A percentile compares a stretch with the other conserved stretches of the same genome.
phyloP scores from a whole-genome alignment of 148 eudicot genomes.

The Persicaria maculosa region DNA sequence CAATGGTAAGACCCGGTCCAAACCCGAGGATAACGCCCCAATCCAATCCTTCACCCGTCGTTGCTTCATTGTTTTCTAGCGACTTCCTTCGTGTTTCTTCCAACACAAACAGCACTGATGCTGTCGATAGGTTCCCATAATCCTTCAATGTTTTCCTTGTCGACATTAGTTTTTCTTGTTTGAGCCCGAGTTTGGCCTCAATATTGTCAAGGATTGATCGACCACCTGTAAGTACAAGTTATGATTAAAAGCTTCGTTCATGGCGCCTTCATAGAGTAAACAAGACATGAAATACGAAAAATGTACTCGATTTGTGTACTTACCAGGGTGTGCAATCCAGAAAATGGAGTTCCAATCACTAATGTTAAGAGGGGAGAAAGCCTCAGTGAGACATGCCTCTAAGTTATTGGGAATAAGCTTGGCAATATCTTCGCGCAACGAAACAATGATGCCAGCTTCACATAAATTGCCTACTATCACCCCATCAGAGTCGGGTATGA shows the following conservation, averaged over 20 bases:
- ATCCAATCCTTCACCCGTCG: slow-evolving; percentile 30
- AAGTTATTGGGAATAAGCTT: slow-evolving; percentile 27
- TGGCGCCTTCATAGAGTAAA: too few species aligned
- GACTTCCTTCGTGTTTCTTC: slow-evolving; percentile 36
- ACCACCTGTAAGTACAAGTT: slow-evolving; percentile 6
- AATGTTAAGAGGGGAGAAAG: slow-evolving; percentile 22
- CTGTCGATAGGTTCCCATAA: slow-evolving; percentile 33
- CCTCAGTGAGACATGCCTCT: slow-evolving; percentile 19
- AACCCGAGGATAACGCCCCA: slow-evolving; percentile 36
- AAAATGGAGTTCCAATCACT: slow-evolving; percentile 30
- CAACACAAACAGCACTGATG: slow-evolving; percentile 25
- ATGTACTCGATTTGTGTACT: not conserved
- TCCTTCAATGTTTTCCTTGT: slow-evolving; percentile 23
- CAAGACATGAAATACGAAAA: too few species aligned
- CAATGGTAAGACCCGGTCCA: slow-evolving; percentile 34
- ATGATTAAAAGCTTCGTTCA: too few species aligned
- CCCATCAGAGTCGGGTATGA: slow-evolving; percentile 27
- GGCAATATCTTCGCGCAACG: slow-evolving; percentile 21
- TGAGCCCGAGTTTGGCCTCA: slow-evolving; percentile 24
- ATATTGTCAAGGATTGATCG: slow-evolving; percentile 28
- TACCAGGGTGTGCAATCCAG: slow-evolving; percentile 36
- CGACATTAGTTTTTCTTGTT: slow-evolving; percentile 19
- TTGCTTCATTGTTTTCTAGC: slow-evolving; percentile 15
- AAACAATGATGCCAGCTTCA: slow-evolving; percentile 26
- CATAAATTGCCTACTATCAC: slow-evolving; percentile 28